A percentile compares a stretch with the other conserved stretches of the same genome.
Evolutionary conservation across 2,329 filamentous ascomycete genomes (phyloP).

Genomic region (Thielaviopsis euricoi): DNA sequence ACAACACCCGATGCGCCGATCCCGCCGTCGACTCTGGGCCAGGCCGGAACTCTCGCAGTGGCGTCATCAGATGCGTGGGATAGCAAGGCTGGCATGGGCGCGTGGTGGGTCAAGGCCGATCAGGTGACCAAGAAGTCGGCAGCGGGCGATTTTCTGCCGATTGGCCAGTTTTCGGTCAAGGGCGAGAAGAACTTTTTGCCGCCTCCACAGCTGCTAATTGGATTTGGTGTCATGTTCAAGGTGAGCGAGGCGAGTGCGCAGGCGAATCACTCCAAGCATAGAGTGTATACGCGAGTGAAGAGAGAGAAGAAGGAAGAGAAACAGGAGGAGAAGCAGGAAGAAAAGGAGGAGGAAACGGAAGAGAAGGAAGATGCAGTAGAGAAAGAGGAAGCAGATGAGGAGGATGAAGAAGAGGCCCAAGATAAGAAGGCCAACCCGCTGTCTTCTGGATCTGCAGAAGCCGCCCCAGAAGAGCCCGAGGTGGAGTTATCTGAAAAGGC

Average conservation of each 20-base stretch:
- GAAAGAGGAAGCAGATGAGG: constrained; percentile 17
- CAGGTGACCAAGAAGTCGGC: constrained; percentile 78
- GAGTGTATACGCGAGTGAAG: constrained; percentile 15
- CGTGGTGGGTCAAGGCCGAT: constrained; percentile 85
- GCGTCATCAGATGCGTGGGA: constrained; percentile 88
- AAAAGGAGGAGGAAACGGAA: constrained; percentile 17
- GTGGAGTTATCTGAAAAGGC: background rate
- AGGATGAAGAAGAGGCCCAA: constrained; percentile 2
- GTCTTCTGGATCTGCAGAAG: background rate
- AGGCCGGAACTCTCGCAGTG: constrained; percentile 73
- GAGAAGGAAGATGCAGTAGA: constrained; percentile 18
- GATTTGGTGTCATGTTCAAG: constrained; percentile 74
- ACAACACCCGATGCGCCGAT: constrained; percentile 68
- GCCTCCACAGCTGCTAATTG: constrained; percentile 71
- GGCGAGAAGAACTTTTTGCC: constrained; percentile 87
- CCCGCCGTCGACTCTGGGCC: constrained; percentile 75
- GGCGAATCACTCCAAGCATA: constrained; percentile 59
- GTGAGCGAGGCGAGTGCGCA: constrained; percentile 72
- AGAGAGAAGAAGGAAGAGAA: constrained; percentile 14
- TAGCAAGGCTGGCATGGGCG: constrained; percentile 85
- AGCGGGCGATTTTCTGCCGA: constrained; percentile 62
- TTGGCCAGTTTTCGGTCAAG: constrained; percentile 63
- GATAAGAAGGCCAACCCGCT: constrained; percentile 3
- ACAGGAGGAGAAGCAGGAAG: background rate
- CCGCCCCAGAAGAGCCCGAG: background rate